Evolutionary conservation across 495 filamentous ascomycete genomes (phyloP), one percentile per base, ranked within the genome.

Genomic region (Cairneyella variabilis): DNA sequence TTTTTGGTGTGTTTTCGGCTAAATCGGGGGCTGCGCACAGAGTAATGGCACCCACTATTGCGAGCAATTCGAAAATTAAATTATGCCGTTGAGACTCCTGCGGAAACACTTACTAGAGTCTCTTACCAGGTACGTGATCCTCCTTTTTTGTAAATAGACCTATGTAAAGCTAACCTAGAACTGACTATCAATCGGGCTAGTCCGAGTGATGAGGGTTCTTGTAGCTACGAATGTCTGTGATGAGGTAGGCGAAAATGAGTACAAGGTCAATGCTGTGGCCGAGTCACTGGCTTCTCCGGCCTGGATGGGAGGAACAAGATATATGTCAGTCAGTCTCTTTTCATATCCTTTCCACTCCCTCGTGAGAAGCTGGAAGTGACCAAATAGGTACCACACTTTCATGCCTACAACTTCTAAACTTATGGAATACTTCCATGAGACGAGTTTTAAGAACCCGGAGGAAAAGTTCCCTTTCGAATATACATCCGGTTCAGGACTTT

Each of bases 401-500:
- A 1, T 46, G 32, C 61, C 47, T 44, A 49, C 45, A 11, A 12
- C 40, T 26, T 27, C 23, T 16, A 40, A 37, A 38, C 21, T 48
- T 7, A 10, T 17, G 10, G 54, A 54, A 20, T 61, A 37, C 28
- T 25, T 61, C 20, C 37, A 51, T 12, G 5, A 54, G 40, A 42
- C 43, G 23, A 38, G 34, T 10, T 61, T 37, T 27, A 22, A 54
- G 22, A 50, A 49, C 25, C 59, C 59, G 3, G 49, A 38, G n/a
- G 59, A 42, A 10, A 46, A 42, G 25, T 47, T 32, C 12, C 48
- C 59, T 20, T 55, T 59, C 43, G 45, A 56, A 17, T 58, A 60
- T 37, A 49, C 56, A 3, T 54, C 48, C 41, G 25, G 36, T 3
- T 54, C 54, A 12, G 48, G 25, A n/a, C 54, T 54, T 5, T 54